Evolutionary conservation across 1,284 basidiomycete genomes (phyloP), one percentile per base, ranked within the genome.

Genomic region (Amylostereum areolatum): DNA sequence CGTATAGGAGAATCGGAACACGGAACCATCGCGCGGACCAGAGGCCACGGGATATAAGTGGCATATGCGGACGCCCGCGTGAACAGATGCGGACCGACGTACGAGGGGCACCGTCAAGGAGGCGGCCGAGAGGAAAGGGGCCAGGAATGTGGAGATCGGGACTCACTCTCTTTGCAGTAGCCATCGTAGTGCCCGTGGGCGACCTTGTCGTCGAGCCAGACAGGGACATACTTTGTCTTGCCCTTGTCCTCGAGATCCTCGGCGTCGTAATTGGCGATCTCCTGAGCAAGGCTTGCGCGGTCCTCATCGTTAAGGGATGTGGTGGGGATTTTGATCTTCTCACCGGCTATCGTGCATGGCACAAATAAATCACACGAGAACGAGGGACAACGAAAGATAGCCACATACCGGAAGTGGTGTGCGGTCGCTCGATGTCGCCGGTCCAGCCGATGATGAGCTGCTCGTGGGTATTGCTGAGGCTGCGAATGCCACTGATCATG

Each of bases 171-270:
- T 68, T 99, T 99, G 81, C 95, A 98, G 70, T 97, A 98, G 0
- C 94, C 95, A 59, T 95, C 92, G 64, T 97, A 97, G 67, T 97
- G 93, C 0, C 89, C 91, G 64, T 93, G 92, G 28, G 91, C 92
- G 37, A 92, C 80, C 65, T 86, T 85, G 63, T 93, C 89, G 56
- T 94, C 89, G 28, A 97, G 75, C 89, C 93, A 97, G 18, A 97
- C 90, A 9, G 95, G 93, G 11, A 93, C 81, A 61, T 93, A 97
- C 44, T 72, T 77, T 45, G 83, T 80, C 59, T 73, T 74, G 36
- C 51, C 55, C 54, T 73, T 73, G 57, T 72, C 71, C 46, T 80
- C 77, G 52, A 79, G 77, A 25, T 60, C 63, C 59, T 61, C 63
- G 49, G 62, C 55, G 27, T 66, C 69, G 57, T 83, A 85, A 3